These are phyloP conservation scores for Colletotrichum sp. DNA, from an alignment of 2,329 filamentous ascomycete genomes.

Conservation along the genomic window DNA sequence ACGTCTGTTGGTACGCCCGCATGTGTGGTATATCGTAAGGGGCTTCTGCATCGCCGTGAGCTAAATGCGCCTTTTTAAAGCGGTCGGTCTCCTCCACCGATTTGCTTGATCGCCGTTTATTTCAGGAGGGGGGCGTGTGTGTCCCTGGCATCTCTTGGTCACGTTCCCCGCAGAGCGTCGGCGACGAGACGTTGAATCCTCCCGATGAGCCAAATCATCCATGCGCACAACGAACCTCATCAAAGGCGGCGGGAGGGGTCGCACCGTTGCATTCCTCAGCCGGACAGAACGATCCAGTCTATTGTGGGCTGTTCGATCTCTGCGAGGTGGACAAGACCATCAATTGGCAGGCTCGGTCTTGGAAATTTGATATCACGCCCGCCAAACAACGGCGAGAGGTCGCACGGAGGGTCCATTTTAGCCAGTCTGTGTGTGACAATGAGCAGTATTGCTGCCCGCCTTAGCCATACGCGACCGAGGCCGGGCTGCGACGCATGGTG, in stretches of 20 bases:
- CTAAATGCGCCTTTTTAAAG: neutral
- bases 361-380: neutral
- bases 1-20: neutral
- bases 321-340: neutral
- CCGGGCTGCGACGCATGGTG: neutral
- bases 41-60: neutral
- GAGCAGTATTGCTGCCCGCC: neutral
- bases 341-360: constrained; percentile 17
- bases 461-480: neutral
- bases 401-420: neutral
- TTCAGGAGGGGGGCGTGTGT: neutral
- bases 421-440: neutral
- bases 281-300: neutral
- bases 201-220: constrained; percentile 21
- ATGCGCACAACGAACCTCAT: constrained; percentile 1
- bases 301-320: neutral
- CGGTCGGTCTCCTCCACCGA: neutral
- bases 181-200: constrained; percentile 20
- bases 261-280: neutral
- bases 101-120: neutral
- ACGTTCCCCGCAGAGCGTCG: constrained; percentile 3
- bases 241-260: neutral
- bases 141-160: neutral
- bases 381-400: neutral
- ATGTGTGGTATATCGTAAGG: neutral